Evolutionary conservation across 208 protist species (phyloP).

Genomic region (Crithidia bombi): DNA sequence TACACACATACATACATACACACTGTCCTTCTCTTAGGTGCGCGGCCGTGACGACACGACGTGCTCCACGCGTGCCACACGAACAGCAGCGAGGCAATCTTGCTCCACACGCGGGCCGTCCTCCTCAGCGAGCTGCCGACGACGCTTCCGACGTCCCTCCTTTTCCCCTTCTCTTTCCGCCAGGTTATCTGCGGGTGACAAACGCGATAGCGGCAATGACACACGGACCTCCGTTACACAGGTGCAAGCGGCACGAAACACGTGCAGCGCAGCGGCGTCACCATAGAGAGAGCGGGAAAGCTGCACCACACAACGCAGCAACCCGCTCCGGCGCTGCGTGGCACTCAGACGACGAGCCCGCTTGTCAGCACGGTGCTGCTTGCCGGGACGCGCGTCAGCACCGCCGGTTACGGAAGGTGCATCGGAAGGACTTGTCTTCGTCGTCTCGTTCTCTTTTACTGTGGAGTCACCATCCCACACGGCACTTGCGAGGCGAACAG

Average conservation of each 20-base stretch:
- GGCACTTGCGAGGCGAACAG: constrained; percentile 8
- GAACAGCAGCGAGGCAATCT: constrained; percentile 25
- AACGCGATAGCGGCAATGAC: constrained; percentile 10
- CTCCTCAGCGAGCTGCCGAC: background rate
- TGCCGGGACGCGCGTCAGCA: too few relatives aligned
- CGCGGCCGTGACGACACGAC: constrained; percentile 22
- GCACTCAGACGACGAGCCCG: background rate
- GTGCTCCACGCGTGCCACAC: constrained; percentile 31
- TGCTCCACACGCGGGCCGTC: constrained; percentile 6
- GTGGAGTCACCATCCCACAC: constrained; percentile 26
- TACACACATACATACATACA: background rate
- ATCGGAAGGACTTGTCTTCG: too few relatives aligned
- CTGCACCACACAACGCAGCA: constrained; percentile 36
- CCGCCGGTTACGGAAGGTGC: too few relatives aligned
- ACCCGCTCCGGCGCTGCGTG: constrained; percentile 22
- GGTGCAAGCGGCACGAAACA: constrained; percentile 37
- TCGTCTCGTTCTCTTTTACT: too few relatives aligned
- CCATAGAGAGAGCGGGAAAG: constrained; percentile 35
- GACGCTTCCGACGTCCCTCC: background rate
- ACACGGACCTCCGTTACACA: constrained; percentile 21
- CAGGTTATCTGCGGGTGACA: background rate
- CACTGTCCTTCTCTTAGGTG: background rate
- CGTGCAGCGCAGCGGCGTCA: constrained; percentile 26
- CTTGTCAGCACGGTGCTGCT: background rate
- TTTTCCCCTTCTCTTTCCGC: background rate